Evolutionary conservation across 306 rosid genomes (phyloP), one percentile per base, ranked within the genome.

Genomic region (Acacia confusa): DNA sequence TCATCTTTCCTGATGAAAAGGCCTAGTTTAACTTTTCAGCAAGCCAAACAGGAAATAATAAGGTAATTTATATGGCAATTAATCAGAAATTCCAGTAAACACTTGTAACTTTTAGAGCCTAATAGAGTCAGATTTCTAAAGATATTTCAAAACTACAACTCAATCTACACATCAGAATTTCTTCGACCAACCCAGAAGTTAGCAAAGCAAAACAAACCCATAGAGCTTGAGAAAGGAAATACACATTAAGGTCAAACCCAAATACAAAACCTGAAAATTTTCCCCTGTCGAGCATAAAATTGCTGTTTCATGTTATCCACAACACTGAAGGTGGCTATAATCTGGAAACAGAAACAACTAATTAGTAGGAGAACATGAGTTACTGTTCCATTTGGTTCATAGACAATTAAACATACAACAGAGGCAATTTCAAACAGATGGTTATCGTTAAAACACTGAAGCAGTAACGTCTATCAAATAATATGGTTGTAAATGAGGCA

Each of bases 271-370:
- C 97, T 92, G 86, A 88, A 82, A 86, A 85, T 77, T 83, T 88
- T 86, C 68, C 91, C 87, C 30, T 82, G 84, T 77, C 83, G 94
- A 85, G 92, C 90, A 64, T 88, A 88, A 87, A 92, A 93, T 71
- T 96, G 98, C 82, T 91, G 94, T 77, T 92, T 93, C 97, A 93
- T 91, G 88, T 91, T 89, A 87, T 96, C 98, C 82, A 96, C 95
- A 43, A 93, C 99, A 79, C 98, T 92, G 91, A 96, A 93, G 83
- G 94, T 96, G 72, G 99, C 88, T 82, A 96, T 89, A 67, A 96
- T 92, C 99, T 96, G 94, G 80, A 88, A 84, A 88, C 79, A 17
- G 71, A 25, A 63, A 84, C 17, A 83, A 73, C 10, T 41, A 3
- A 13, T 50, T 48, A 69, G 53, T 74, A 47, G 24, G 69, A 47